Conservation (phyloP, 2,329 filamentous ascomycete genomes). For the Rhinocladiella mackenziei region DNA sequence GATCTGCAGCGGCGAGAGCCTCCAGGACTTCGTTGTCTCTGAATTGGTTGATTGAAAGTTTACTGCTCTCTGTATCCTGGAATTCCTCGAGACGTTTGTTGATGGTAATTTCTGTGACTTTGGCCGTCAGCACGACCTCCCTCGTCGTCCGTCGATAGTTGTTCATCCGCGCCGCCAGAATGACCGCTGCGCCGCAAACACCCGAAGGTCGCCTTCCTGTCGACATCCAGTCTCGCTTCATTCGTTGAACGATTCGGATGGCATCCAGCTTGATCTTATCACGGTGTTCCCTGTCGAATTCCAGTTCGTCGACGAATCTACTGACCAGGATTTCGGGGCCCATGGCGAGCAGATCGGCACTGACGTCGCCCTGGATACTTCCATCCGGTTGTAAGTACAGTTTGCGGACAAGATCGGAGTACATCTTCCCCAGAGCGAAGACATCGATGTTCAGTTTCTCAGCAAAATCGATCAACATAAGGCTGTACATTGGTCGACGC, state of each 20-base stretch:
- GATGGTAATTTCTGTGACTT: slow-evolving; percentile 90
- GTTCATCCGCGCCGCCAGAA: slow-evolving; percentile 95
- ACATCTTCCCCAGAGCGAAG: slow-evolving; percentile 83
- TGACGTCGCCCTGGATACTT: slow-evolving; percentile 44
- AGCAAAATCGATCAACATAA: slow-evolving; percentile 94
- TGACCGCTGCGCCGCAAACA: slow-evolving; percentile 87
- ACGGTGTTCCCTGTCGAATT: slow-evolving; percentile 70
- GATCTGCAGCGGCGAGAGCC: slow-evolving; percentile 57
- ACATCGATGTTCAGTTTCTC: slow-evolving; percentile 72
- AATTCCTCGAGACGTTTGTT: slow-evolving; percentile 90
- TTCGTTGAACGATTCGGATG: slow-evolving; percentile 78
- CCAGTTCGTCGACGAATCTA: slow-evolving; percentile 84
- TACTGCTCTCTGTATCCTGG: slow-evolving; percentile 76
- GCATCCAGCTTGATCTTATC: slow-evolving; percentile 85
- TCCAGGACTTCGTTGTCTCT: slow-evolving; percentile 48
- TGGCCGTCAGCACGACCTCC: slow-evolving; percentile 97
- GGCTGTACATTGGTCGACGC: slow-evolving; percentile 30
- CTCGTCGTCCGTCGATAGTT: slow-evolving; percentile 90
- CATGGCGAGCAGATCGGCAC: slow-evolving; percentile 19
- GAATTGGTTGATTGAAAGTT: slow-evolving; percentile 84
- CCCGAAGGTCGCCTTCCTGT: slow-evolving; percentile 90
- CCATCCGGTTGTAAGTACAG: slow-evolving; percentile 39
- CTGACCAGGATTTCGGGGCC: slow-evolving; percentile 80
- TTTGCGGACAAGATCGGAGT: slow-evolving; percentile 72
- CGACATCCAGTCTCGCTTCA: slow-evolving; percentile 97